Conservation (phyloP, 2,329 filamentous ascomycete species). For the Spiromastix sp. region DNA sequence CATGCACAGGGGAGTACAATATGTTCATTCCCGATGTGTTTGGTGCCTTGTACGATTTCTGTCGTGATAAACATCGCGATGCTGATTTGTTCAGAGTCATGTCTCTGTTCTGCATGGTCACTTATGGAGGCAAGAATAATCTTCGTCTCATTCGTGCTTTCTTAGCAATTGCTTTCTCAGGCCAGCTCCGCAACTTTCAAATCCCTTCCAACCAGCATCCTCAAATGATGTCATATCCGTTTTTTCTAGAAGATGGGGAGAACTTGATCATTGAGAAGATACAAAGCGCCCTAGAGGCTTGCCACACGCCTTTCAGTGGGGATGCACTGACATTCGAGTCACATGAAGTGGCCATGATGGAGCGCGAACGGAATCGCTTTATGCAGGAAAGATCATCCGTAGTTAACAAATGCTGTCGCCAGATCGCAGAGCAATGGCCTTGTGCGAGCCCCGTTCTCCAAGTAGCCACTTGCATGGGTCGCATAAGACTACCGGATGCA, state of each 20-base stretch:
- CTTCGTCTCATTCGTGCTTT: conserved; percentile 5
- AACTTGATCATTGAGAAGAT: background rate
- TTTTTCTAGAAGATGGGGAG: background rate
- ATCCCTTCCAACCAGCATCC: conserved; percentile 1
- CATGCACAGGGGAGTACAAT: conserved; percentile 6
- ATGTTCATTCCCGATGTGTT: conserved; percentile 9
- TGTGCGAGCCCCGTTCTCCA: background rate
- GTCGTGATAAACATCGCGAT: conserved; percentile 6
- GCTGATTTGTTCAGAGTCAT: conserved; percentile 12
- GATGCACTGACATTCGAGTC: too few relatives aligned
- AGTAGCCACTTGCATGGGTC: background rate
- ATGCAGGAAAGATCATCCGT: background rate
- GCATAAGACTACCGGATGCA: conserved; percentile 1
- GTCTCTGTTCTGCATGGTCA: conserved; percentile 13
- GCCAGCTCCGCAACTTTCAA: conserved; percentile 5
- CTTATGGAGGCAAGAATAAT: conserved; percentile 9
- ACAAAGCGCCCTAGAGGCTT: background rate
- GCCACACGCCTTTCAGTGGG: background rate
- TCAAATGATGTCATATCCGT: background rate
- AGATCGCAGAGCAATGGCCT: conserved; percentile 2
- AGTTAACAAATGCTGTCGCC: background rate
- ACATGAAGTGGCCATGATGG: background rate
- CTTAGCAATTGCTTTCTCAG: conserved; percentile 10
- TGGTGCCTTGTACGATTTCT: conserved; percentile 12
- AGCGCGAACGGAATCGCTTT: background rate